A percentile compares a stretch with the other conserved stretches of the same genome.
Conservation (phyloP, 2,329 filamentous ascomycete species). For the Hypomyces rosellus region DNA sequence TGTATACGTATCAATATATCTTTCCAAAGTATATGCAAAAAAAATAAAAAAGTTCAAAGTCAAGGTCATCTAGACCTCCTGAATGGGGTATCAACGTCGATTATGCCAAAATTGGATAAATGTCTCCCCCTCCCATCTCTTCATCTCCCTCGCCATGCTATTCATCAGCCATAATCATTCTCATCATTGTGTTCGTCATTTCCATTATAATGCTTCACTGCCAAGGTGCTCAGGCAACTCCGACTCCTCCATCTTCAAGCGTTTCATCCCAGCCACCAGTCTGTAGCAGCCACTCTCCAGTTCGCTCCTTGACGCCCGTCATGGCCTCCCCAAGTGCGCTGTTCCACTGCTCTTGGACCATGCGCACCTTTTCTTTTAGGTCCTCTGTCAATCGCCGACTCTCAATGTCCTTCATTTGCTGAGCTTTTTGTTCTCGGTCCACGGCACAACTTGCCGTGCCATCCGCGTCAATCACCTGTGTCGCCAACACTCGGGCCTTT, state of each 20-base stretch:
- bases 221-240: conserved; percentile 15
- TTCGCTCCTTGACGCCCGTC: conserved; percentile 63
- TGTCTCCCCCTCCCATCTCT: conserved; percentile 9
- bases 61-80: conserved; percentile 11
- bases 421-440: conserved; percentile 36
- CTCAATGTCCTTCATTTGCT: conserved; percentile 58
- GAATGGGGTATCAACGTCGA: conserved; percentile 25
- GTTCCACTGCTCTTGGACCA: conserved; percentile 87
- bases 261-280: conserved; percentile 86
- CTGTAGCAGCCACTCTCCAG: conserved; percentile 65
- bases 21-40: conserved; percentile 13
- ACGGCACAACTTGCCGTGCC: conserved; percentile 26
- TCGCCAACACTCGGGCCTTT: conserved; percentile 60
- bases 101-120: conserved; percentile 4
- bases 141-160: conserved; percentile 1
- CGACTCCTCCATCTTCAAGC: conserved; percentile 51
- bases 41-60: conserved; percentile 11
- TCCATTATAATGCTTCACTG: not conserved
- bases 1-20: conserved; percentile 2
- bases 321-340: conserved; percentile 78
- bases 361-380: conserved; percentile 84
- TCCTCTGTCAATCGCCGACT: conserved; percentile 70
- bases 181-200: conserved; percentile 2
- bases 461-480: conserved; percentile 45
- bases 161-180: not conserved